Conservation (phyloP, 768 basidiomycete genomes). For the Sarcodon aspratus region DNA sequence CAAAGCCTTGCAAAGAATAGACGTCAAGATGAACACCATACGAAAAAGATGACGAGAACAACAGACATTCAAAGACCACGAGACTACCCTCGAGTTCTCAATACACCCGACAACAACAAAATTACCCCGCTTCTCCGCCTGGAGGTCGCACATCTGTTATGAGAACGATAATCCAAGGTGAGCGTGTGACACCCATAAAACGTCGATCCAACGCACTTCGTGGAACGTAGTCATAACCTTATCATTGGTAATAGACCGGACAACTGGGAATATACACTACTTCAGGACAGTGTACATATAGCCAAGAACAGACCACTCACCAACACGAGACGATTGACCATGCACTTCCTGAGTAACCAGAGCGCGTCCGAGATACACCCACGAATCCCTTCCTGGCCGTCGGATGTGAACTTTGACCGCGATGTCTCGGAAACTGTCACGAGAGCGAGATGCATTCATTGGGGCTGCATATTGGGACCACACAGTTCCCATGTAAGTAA, state of each 20-base stretch:
- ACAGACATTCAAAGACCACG: slow-evolving; percentile 77
- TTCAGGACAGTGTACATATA: slow-evolving; percentile 1
- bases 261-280: slow-evolving; percentile 31
- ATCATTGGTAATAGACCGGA: slow-evolving; percentile 50
- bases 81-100: slow-evolving; percentile 61
- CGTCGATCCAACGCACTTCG: slow-evolving; percentile 36
- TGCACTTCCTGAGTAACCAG: slow-evolving; percentile 63
- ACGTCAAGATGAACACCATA: slow-evolving; percentile 1
- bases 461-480: too few relatives aligned
- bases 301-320: slow-evolving; percentile 29
- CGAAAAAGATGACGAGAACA: slow-evolving; percentile 1
- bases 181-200: background rate
- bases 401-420: slow-evolving; percentile 81
- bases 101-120: slow-evolving; percentile 79
- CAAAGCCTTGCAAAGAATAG: slow-evolving; percentile 39
- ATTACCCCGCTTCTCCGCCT: slow-evolving; percentile 82
- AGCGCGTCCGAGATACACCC: slow-evolving; percentile 74
- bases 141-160: slow-evolving; percentile 32
- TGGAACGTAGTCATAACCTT: slow-evolving; percentile 62
- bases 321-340: slow-evolving; percentile 73
- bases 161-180: slow-evolving; percentile 29
- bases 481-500: too few relatives aligned
- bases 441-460: slow-evolving; percentile 8
- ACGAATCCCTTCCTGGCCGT: slow-evolving; percentile 66
- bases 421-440: slow-evolving; percentile 62